phyloP scores from a whole-genome alignment of 176 grass and related monocot species.

The Avena sativa region DNA sequence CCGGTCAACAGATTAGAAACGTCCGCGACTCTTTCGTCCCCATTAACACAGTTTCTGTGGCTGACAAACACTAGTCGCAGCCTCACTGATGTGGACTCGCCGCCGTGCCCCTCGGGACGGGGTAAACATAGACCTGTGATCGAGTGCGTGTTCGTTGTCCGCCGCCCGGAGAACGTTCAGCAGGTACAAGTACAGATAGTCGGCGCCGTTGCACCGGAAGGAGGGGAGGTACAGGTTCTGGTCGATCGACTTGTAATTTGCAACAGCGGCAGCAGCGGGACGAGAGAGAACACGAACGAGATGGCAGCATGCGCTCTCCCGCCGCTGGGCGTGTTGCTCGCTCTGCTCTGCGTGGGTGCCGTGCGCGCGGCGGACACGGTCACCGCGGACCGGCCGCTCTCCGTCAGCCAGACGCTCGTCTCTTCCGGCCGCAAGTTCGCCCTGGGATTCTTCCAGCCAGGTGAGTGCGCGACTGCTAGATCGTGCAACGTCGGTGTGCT shows the following conservation, averaged over 20 bases:
- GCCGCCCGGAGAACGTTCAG: too few species aligned
- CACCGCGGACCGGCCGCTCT: neutral
- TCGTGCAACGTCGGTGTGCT: neutral
- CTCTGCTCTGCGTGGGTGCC: neutral
- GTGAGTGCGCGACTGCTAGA: neutral
- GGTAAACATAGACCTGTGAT: too few species aligned
- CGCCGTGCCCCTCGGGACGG: too few species aligned
- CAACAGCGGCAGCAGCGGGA: too few species aligned
- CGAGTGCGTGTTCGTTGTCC: too few species aligned
- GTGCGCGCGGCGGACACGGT: constrained; percentile 27
- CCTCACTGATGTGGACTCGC: too few species aligned
- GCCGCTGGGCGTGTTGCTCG: neutral
- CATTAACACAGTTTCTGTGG: neutral
- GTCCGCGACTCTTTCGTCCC: neutral
- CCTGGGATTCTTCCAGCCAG: constrained; percentile 45
- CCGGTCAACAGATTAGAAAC: neutral
- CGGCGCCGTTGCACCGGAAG: neutral
- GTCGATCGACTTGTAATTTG: too few species aligned
- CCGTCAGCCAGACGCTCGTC: constrained; percentile 23
- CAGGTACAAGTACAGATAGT: neutral
- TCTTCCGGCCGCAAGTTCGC: constrained; percentile 45
- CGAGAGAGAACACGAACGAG: neutral
- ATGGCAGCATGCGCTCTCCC: constrained; percentile 2
- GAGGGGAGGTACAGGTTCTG: too few species aligned
- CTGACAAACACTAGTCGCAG: neutral